These are phyloP conservation scores for Sutorius australiensis DNA, from an alignment of 768 basidiomycete genomes.

Conservation along the genomic window DNA sequence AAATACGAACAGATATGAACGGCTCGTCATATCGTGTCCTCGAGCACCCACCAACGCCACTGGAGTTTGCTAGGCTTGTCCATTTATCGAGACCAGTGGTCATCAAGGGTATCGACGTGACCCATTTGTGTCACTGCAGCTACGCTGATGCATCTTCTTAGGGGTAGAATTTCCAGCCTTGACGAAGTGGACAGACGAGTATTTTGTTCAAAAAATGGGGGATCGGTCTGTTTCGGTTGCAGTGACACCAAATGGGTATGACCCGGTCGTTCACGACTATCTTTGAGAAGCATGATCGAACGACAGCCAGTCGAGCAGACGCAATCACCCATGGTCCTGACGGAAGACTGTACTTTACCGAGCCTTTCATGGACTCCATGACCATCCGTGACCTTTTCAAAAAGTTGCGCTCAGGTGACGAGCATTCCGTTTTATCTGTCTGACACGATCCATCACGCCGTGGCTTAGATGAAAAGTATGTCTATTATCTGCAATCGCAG, in stretches of 20 bases:
- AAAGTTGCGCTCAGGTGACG: slow-evolving; percentile 35
- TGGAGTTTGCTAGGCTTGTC: slow-evolving; percentile 67
- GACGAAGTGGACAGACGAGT: slow-evolving; percentile 62
- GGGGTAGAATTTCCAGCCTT: slow-evolving; percentile 47
- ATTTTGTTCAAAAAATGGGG: slow-evolving; percentile 56
- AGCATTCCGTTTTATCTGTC: not conserved
- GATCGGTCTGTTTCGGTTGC: slow-evolving; percentile 62
- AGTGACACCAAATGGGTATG: slow-evolving; percentile 80
- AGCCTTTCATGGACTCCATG: slow-evolving; percentile 70
- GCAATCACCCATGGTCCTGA: slow-evolving; percentile 56
- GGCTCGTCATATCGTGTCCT: slow-evolving; percentile 49
- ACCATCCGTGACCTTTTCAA: slow-evolving; percentile 53
- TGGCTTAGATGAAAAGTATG: slow-evolving; percentile 25
- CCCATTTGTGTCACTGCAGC: not conserved
- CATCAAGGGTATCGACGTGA: slow-evolving; percentile 54
- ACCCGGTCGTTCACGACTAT: not conserved
- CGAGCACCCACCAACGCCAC: slow-evolving; percentile 53
- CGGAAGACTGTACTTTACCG: slow-evolving; percentile 64
- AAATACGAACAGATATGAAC: slow-evolving; percentile 49
- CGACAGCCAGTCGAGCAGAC: slow-evolving; percentile 61
- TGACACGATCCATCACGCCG: not conserved
- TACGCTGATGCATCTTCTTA: slow-evolving; percentile 22
- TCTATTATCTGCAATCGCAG: slow-evolving; percentile 84
- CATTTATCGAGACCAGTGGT: slow-evolving; percentile 70
- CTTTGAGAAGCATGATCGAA: slow-evolving; percentile 12